Evolutionary conservation across 2,329 filamentous ascomycete genomes (phyloP).

Genomic region (Monosporascus sp.): DNA sequence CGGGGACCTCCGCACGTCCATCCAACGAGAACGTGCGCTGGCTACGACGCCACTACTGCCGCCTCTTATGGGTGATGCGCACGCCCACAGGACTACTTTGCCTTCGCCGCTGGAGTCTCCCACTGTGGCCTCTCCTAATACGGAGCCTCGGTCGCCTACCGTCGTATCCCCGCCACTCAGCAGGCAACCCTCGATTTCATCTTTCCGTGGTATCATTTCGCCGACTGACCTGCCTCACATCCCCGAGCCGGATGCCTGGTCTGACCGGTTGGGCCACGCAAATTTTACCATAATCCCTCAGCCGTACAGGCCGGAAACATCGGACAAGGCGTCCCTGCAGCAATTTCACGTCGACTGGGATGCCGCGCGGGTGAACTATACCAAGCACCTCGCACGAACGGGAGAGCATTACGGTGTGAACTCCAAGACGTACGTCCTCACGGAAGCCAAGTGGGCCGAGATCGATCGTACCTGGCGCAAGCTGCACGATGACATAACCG

Average conservation of each 20-base stretch:
- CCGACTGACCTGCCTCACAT: conserved; percentile 40
- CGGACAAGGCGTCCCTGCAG: conserved; percentile 52
- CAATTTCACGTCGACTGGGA: conserved; percentile 78
- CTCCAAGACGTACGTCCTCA: conserved; percentile 81
- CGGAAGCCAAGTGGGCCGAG: conserved; percentile 82
- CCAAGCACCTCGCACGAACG: conserved; percentile 81
- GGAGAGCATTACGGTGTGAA: conserved; percentile 88
- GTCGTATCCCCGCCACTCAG: conserved; percentile 69
- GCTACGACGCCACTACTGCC: conserved; percentile 82
- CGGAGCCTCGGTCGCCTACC: conserved; percentile 33
- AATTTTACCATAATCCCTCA: conserved; percentile 85
- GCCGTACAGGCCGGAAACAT: conserved; percentile 66
- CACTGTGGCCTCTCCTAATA: conserved; percentile 59
- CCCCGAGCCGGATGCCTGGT: conserved; percentile 73
- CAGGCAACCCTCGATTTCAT: conserved; percentile 70
- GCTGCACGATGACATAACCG: conserved; percentile 62
- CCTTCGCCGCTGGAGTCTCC: conserved; percentile 86
- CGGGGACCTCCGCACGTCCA: conserved; percentile 44
- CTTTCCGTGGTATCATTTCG: conserved; percentile 52
- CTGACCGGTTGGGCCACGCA: conserved; percentile 79
- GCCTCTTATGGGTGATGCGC: conserved; percentile 64
- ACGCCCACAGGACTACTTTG: conserved; percentile 45
- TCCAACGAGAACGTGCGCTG: conserved; percentile 53
- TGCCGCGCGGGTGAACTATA: conserved; percentile 76
- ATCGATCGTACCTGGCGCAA: conserved; percentile 71